Percentiles rank a stretch among this genome's conserved stretches.
phyloP scores from a whole-genome alignment of 352 stramenopile species.

The Saprolegnia diclina region DNA sequence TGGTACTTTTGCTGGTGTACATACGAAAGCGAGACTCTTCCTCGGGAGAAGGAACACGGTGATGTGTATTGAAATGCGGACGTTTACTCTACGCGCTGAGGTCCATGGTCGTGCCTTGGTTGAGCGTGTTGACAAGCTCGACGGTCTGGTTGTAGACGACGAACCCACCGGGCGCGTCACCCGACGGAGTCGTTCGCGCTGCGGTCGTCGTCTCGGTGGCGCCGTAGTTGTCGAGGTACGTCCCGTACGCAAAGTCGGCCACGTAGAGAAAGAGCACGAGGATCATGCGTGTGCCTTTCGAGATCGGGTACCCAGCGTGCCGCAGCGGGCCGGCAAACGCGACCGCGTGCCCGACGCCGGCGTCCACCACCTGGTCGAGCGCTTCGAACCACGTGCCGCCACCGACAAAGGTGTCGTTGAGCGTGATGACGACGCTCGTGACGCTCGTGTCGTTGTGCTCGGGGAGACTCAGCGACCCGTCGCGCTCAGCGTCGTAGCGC shows the following conservation, averaged over 20 bases:
- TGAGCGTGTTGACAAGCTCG: slow-evolving; percentile 19
- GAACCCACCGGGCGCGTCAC: not conserved
- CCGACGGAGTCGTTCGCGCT: slow-evolving; percentile 18
- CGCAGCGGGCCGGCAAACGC: slow-evolving; percentile 30
- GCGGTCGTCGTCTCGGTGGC: slow-evolving; percentile 53
- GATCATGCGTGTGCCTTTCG: slow-evolving; percentile 30
- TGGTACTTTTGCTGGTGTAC: too few species aligned
- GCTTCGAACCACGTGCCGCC: slow-evolving; percentile 35
- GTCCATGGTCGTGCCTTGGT: slow-evolving; percentile 7
- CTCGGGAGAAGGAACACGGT: too few species aligned
- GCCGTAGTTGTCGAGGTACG: slow-evolving; percentile 36
- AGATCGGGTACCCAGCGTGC: slow-evolving; percentile 29
- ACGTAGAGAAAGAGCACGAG: slow-evolving; percentile 36
- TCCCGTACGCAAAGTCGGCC: slow-evolving; percentile 27
- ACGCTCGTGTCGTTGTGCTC: slow-evolving; percentile 45
- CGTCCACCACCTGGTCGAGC: slow-evolving; percentile 29
- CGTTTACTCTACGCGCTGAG: not conserved
- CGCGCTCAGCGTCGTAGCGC: slow-evolving; percentile 37
- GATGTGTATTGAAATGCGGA: too few species aligned
- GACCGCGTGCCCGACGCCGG: slow-evolving; percentile 28
- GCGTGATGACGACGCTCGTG: slow-evolving; percentile 29
- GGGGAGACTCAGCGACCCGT: slow-evolving; percentile 34
- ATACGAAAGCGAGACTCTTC: too few species aligned
- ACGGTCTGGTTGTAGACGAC: slow-evolving; percentile 28
- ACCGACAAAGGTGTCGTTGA: slow-evolving; percentile 33